phyloP scores from a whole-genome alignment of 345 rosid species.

The Eucalyptus lansdowneana region DNA sequence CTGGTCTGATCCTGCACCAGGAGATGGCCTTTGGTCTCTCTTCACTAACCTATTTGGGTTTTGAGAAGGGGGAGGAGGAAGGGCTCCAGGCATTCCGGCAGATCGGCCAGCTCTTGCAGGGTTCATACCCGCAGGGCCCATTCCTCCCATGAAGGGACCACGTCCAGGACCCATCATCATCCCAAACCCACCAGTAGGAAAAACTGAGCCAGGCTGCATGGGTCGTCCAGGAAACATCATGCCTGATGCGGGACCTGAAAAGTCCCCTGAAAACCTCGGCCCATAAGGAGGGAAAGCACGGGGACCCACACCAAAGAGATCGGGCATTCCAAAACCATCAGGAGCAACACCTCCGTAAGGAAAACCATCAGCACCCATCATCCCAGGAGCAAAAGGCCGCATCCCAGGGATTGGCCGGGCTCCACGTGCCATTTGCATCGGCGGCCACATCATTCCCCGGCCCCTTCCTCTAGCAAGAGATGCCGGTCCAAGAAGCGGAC shows the following conservation, averaged over 20 bases:
- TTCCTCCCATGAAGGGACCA: conserved; percentile 67
- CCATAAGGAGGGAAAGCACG: conserved; percentile 82
- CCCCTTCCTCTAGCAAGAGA: conserved; percentile 86
- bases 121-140: conserved; percentile 1
- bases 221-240: conserved; percentile 98
- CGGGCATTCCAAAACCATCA: conserved; percentile 86
- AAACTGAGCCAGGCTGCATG: conserved; percentile 63
- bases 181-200: conserved; percentile 79
- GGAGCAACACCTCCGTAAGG: conserved; percentile 53
- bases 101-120: conserved; percentile 53
- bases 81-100: conserved; percentile 21
- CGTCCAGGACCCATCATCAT: conserved; percentile 95
- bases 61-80: conserved; percentile 33
- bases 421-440: conserved; percentile 74
- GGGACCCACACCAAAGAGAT: conserved; percentile 69
- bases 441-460: conserved; percentile 96
- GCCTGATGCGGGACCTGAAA: conserved; percentile 61
- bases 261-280: conserved; percentile 88
- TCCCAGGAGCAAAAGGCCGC: conserved; percentile 71
- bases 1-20: conserved; percentile 31
- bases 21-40: conserved; percentile 36
- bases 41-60: conserved; percentile 25
- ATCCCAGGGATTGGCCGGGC: conserved; percentile 83
- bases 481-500: conserved; percentile 13
- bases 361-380: conserved; percentile 83